Percentiles rank a stretch among this genome's conserved stretches.
These are phyloP conservation scores for Podaxis sp. DNA, from an alignment of 768 basidiomycete genomes.

Conservation along the genomic window DNA sequence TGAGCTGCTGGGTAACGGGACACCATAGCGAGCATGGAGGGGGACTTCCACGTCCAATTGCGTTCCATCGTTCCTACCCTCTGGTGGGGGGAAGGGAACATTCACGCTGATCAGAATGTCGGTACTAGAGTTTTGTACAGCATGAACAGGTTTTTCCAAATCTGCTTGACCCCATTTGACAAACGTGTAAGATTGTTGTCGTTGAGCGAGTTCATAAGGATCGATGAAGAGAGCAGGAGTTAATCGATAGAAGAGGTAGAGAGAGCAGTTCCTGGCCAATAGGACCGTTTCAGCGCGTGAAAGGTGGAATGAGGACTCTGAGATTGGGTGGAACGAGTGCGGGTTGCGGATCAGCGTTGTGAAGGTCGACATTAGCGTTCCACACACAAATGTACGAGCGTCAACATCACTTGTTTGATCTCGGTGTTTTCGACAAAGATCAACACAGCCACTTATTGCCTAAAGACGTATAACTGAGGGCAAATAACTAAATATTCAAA, in stretches of 20 bases:
- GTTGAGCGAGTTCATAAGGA: conserved; percentile 12
- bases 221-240: conserved; percentile 5
- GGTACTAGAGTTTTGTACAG: background rate
- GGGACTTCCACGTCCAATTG: conserved; percentile 8
- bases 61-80: background rate
- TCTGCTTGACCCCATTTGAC: conserved; percentile 9
- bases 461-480: background rate
- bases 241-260: conserved; percentile 9
- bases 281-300: background rate
- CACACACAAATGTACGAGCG: background rate
- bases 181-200: conserved; percentile 11
- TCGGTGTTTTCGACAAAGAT: background rate
- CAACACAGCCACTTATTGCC: background rate
- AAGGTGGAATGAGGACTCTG: background rate
- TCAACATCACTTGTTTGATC: background rate
- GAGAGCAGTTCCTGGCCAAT: background rate
- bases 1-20: background rate
- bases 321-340: conserved; percentile 10
- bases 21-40: conserved; percentile 11
- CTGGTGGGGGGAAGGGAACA: background rate
- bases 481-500: too few relatives aligned
- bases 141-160: conserved; percentile 11
- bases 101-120: background rate
- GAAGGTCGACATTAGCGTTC: background rate
- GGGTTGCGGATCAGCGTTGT: background rate